phyloP scores from a whole-genome alignment of 2,329 filamentous ascomycete genomes.

The Tolypocladium guangdongense region DNA sequence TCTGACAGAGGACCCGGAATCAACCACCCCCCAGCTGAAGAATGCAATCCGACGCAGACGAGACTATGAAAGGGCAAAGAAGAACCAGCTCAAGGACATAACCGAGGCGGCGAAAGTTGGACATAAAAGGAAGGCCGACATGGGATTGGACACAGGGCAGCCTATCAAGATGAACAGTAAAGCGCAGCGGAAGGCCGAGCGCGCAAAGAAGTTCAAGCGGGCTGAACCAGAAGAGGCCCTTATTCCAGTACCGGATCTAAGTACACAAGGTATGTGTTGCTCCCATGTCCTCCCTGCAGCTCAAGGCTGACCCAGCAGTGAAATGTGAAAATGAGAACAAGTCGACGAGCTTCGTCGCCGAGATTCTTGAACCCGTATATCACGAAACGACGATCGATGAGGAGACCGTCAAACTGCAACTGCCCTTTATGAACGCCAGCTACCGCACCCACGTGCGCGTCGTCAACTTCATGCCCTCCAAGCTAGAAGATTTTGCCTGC shows the following conservation, averaged over 20 bases:
- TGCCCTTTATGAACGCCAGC: slow-evolving; percentile 66
- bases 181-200: slow-evolving; percentile 8
- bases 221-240: slow-evolving; percentile 10
- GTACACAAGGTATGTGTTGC: slow-evolving; percentile 16
- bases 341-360: slow-evolving; percentile 21
- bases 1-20: slow-evolving; percentile 24
- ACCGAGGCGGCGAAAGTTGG: slow-evolving; percentile 24
- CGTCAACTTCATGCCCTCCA: slow-evolving; percentile 65
- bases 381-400: slow-evolving; percentile 33
- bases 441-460: slow-evolving; percentile 65
- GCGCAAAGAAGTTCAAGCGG: slow-evolving; percentile 3
- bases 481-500: slow-evolving; percentile 59
- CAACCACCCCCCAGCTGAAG: slow-evolving; percentile 36
- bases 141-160: slow-evolving; percentile 13
- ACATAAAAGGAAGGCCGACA: slow-evolving; percentile 25
- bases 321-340: slow-evolving; percentile 33
- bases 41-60: slow-evolving; percentile 51
- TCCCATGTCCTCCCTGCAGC: background rate
- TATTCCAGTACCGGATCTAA: slow-evolving; percentile 15
- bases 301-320: slow-evolving; percentile 19
- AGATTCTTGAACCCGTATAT: slow-evolving; percentile 26
- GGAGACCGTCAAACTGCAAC: slow-evolving; percentile 20
- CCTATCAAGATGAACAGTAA: slow-evolving; percentile 15
- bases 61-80: slow-evolving; percentile 48
- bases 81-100: slow-evolving; percentile 26